A percentile compares a stretch with the other conserved stretches of the same genome.
Evolutionary conservation across 345 rosid species (phyloP).

Genomic region (Citrus inodora): DNA sequence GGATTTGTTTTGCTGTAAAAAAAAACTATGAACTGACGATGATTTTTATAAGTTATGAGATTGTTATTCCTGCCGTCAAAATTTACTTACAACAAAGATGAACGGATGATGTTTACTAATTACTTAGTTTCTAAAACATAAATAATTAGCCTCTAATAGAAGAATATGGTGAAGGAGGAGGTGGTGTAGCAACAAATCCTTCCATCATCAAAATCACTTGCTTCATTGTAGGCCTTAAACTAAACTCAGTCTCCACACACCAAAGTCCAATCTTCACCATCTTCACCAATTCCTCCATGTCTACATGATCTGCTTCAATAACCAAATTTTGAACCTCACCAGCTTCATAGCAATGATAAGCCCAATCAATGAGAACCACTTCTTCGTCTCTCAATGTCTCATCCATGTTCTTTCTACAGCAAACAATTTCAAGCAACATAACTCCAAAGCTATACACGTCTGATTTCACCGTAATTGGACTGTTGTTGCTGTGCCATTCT

Average conservation of each 20-base stretch:
- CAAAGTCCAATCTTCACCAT: neutral
- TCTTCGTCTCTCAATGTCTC: neutral
- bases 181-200: neutral
- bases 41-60: neutral
- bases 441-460: neutral
- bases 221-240: neutral
- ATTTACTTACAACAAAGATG: no score
- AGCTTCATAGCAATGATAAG: neutral
- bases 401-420: neutral
- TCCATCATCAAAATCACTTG: neutral
- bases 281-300: conserved; percentile 1
- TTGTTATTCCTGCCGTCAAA: no score
- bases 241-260: neutral
- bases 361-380: neutral
- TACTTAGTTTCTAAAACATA: no score
- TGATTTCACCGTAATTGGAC: conserved; percentile 6
- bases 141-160: no score
- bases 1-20: neutral
- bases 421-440: neutral
- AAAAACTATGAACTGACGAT: neutral
- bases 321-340: neutral
- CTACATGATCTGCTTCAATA: neutral
- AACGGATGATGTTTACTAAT: no score
- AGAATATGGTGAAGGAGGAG: neutral
- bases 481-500: conserved; percentile 4